These are phyloP conservation scores for Rubroboletus satanas DNA, from an alignment of 768 basidiomycete species.

Conservation along the genomic window DNA sequence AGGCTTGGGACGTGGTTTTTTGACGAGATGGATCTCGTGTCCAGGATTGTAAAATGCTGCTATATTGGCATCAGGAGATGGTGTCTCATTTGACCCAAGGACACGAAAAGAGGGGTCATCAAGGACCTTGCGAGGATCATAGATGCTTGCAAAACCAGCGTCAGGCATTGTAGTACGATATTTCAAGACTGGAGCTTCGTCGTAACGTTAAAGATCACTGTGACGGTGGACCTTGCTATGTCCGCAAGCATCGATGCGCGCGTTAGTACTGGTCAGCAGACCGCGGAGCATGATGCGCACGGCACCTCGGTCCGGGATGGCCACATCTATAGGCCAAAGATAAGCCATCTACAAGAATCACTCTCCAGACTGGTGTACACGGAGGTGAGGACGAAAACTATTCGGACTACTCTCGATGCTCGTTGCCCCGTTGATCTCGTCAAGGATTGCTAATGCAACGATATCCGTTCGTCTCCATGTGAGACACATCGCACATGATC, in stretches of 20 bases:
- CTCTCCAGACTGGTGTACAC: too few relatives aligned
- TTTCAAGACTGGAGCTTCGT: background rate
- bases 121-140: constrained; percentile 53
- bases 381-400: background rate
- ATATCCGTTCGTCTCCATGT: background rate
- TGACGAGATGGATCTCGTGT: constrained; percentile 63
- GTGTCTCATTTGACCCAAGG: constrained; percentile 47
- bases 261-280: constrained; percentile 5
- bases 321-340: background rate
- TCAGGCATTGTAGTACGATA: constrained; percentile 16
- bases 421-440: background rate
- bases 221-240: background rate
- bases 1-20: constrained; percentile 57
- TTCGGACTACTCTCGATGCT: background rate
- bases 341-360: background rate
- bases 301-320: background rate
- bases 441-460: background rate
- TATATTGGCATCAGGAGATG: constrained; percentile 46
- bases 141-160: constrained; percentile 39
- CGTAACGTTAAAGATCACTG: background rate
- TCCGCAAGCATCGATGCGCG: background rate
- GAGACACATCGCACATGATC: background rate
- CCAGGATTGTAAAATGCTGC: constrained; percentile 63
- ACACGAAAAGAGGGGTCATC: constrained; percentile 54
- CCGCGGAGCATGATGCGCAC: background rate